These are phyloP conservation scores for Rhodamnia argentea DNA, from an alignment of 345 rosid species.

Conservation along the genomic window DNA sequence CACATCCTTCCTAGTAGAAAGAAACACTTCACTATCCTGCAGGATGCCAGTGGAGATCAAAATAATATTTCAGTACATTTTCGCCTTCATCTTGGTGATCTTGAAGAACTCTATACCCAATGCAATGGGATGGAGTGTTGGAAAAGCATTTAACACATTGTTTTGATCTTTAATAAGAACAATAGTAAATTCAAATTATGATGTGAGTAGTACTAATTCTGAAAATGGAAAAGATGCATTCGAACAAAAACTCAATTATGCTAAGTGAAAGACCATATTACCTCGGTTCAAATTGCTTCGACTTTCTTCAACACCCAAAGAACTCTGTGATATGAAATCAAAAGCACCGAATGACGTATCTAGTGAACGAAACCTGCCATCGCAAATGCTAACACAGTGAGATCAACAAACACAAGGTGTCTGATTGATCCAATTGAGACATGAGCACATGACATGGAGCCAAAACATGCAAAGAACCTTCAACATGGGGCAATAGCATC, in stretches of 20 bases:
- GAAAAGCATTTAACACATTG: no score
- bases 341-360: neutral
- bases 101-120: no score
- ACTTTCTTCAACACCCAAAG: neutral
- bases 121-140: no score
- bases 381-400: neutral
- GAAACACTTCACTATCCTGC: constrained; percentile 17
- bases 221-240: neutral
- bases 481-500: neutral
- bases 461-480: neutral
- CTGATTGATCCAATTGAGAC: neutral
- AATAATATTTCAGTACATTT: no score
- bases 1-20: constrained; percentile 19
- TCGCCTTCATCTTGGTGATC: no score
- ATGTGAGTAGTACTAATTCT: constrained; percentile 21
- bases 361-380: neutral
- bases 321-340: neutral
- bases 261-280: no score
- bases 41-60: constrained; percentile 20
- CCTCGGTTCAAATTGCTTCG: no score
- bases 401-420: neutral
- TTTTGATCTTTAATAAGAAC: no score
- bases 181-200: neutral
- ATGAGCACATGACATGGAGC: neutral
- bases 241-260: neutral